Base-by-base conservation (phyloP, 1,284 basidiomycete species). In the Ceratobasidium sp. region DNA sequence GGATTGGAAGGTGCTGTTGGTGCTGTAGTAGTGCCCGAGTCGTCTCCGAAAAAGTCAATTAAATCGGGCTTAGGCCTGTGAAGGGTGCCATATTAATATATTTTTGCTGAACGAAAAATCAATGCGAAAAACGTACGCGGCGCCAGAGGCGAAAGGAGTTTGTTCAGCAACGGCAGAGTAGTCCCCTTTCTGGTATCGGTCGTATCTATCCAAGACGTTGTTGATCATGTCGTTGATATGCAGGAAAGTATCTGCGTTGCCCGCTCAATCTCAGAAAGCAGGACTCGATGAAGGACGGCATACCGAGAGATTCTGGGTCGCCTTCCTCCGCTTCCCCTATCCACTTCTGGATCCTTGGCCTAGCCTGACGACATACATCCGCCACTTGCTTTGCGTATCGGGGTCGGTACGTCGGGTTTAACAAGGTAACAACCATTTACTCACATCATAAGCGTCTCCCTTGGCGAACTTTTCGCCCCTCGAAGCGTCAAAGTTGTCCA, bases 221-320 rank as follows among this genome's bases (percentile, higher is more conserved):
- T 99, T 98, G 83, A 99, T 97, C 79, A 98, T 91, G 83, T 99
- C 98, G 82, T 99, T 99, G 77, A 97, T 96, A 81, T 98, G 88
- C 34, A 99, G 85, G 82, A 98, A 91, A 1, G 95, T 94, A 78
- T 97, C 96, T 94, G 79, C 31, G 43, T 13, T 22, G 6, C 43
- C n/a, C 4, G 11, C 4, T 49, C 48, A 19, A 37, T 19, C 19
- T 34, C 48, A 9, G 49, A 24, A 5, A 56, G 74, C 34, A 63
- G 43, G 7, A 27, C 6, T 22, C 22, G 22, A 75, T 24, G 6
- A 29, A 31, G 7, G 29, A 24, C 4, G 8, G 83, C 87, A 76
- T 79, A 95, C 94, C 92, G 80, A 98, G 89, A 66, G 94, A 92
- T 77, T 92, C 94, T 39, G 93, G 87, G 82, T 97, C 95, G 53